Percentiles rank a stretch among this genome's conserved stretches.
phyloP scores from a whole-genome alignment of 257 asterid genomes.

The Fraxinus quadrangulata region DNA sequence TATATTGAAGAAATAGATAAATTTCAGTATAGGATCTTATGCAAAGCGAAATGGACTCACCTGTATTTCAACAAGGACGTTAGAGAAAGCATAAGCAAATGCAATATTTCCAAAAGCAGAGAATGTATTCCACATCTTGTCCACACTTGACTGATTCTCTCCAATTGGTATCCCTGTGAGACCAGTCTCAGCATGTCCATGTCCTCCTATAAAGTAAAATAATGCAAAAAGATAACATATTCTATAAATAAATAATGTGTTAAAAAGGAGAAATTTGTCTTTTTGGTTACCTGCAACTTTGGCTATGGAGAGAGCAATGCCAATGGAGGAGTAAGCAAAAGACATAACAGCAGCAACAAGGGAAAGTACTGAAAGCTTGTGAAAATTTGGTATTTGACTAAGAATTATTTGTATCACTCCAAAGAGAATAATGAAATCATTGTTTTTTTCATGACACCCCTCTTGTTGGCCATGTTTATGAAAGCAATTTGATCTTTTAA shows the following conservation, averaged over 20 bases:
- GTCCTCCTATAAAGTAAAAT: conserved; percentile 20
- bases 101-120: conserved; percentile 75
- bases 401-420: conserved; percentile 54
- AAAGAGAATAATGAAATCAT: conserved; percentile 42
- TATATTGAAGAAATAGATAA: neutral
- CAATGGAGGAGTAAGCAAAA: conserved; percentile 64
- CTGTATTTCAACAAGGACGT: conserved; percentile 67
- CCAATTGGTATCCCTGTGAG: conserved; percentile 56
- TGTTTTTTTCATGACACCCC: conserved; percentile 46
- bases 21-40: neutral
- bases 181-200: conserved; percentile 33
- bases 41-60: conserved; percentile 21
- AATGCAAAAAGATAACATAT: too few relatives aligned
- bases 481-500: conserved; percentile 60
- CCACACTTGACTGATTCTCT: conserved; percentile 28
- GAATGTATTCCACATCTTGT: conserved; percentile 66
- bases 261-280: neutral
- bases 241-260: neutral
- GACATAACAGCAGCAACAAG: conserved; percentile 78
- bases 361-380: conserved; percentile 60
- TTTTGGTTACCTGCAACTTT: conserved; percentile 41
- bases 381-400: conserved; percentile 66
- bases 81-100: conserved; percentile 65
- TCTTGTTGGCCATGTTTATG: conserved; percentile 49
- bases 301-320: conserved; percentile 60